Evolutionary conservation across 192 early-diverging fungal species (phyloP).

Genomic region (Diversispora epigaea): DNA sequence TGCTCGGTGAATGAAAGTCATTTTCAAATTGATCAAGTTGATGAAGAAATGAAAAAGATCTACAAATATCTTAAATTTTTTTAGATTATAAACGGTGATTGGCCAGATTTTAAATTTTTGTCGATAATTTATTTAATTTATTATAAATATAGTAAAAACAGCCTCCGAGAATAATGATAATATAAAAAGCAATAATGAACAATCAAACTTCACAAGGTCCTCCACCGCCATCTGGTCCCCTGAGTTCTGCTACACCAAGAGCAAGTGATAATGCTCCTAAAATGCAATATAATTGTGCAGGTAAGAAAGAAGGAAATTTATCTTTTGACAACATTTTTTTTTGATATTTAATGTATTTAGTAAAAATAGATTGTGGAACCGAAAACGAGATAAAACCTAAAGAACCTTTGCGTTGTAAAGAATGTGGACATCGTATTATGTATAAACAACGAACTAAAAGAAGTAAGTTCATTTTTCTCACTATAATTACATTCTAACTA

Average conservation of each 20-base stretch:
- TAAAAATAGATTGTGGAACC: conserved; percentile 67
- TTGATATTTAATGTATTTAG: background rate
- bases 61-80: no score
- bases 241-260: conserved; percentile 7
- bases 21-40: background rate
- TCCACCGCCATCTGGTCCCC: background rate
- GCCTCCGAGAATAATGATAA: no score
- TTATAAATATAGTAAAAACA: no score
- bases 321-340: background rate
- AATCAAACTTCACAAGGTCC: conserved; percentile 18
- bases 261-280: conserved; percentile 10
- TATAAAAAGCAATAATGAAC: no score
- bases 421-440: conserved; percentile 95
- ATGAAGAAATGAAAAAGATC: no score
- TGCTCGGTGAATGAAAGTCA: conserved; percentile 8
- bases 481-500: conserved; percentile 2
- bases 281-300: conserved; percentile 22
- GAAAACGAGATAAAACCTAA: conserved; percentile 91
- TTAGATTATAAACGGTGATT: no score
- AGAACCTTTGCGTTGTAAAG: conserved; percentile 94
- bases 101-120: no score
- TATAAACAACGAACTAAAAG: conserved; percentile 96
- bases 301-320: background rate
- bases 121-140: no score
- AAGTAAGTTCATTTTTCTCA: conserved; percentile 54